Percentiles rank a stretch among this genome's conserved stretches.
Conservation (phyloP, 257 asterid species). For the Datura wrightii region DNA sequence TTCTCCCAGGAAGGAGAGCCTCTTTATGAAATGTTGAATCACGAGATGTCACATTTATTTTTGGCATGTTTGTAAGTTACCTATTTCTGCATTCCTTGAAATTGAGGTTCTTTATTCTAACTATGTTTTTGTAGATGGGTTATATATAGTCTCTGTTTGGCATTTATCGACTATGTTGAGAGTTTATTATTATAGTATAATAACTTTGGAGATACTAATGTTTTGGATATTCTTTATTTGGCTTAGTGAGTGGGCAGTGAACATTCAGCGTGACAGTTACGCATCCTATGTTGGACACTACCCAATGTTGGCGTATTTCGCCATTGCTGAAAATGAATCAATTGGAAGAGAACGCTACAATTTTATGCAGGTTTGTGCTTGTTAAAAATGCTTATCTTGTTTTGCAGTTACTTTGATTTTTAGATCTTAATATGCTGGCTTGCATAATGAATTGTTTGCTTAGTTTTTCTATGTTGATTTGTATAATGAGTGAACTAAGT, state of each 20-base stretch:
- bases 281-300: conserved; percentile 94
- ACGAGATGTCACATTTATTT: neutral
- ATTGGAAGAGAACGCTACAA: conserved; percentile 97
- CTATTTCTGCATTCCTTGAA: neutral
- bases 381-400: neutral
- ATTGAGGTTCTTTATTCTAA: neutral
- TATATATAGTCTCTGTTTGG: neutral
- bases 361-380: conserved; percentile 83
- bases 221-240: neutral
- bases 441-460: neutral
- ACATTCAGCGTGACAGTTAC: conserved; percentile 87
- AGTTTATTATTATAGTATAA: neutral
- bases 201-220: neutral
- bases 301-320: conserved; percentile 84
- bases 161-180: neutral
- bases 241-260: conserved; percentile 98
- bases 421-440: neutral
- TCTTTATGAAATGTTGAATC: neutral
- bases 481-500: neutral
- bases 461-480: neutral
- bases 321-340: conserved; percentile 96
- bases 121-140: neutral
- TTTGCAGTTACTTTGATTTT: neutral
- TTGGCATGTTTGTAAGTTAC: neutral
- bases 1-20: neutral